Evolutionary conservation across 176 grass and related monocot species (phyloP), one percentile per base, ranked within the genome.

Genomic region (Cenchrus fungigraminus): DNA sequence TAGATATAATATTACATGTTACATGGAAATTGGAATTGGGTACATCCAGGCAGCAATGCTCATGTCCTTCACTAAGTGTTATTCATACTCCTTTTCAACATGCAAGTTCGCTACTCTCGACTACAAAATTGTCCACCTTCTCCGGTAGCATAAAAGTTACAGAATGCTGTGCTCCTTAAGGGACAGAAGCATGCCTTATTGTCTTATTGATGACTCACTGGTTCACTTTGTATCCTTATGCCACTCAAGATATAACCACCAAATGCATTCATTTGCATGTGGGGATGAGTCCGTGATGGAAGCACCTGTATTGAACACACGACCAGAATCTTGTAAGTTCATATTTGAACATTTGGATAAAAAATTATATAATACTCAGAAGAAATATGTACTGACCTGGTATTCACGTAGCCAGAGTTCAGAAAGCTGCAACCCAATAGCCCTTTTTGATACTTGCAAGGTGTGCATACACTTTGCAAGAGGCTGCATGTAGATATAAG

Each of bases 321-420:
- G 9, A 84, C 79, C 28, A 40, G 8, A 73, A 67, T 37, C 34
- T 12, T 85, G 66, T 71, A 37, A 78, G 64, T 45, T 46, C 49
- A 74, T 31, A 64, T 3, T 47, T 65, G 15, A 49, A 37, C 12
- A 84, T 37, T 79, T 50, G 53, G 59, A 6, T 59, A 70, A 19
- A 73, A 20, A 56, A 28, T 44, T 28, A 51, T 32, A 40, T 43
- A 51, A 34, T 73, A 79, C 22, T 73, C 40, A 59, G 4, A 64
- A 73, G 40, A 49, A n/a, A 2, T 40, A 54, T 45, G 16, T 37
- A 57, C 88, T 72, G 63, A 98, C 97, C 97, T 98, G 97, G 76
- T 95, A 98, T 87, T 98, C 97, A 72, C 97, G 91, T 84, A 98
- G 88, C 91, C 97, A 98, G 51, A 93, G 97, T 86, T 98, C 97